Conservation (phyloP, 257 asterid genomes). For the Datura wrightii region DNA sequence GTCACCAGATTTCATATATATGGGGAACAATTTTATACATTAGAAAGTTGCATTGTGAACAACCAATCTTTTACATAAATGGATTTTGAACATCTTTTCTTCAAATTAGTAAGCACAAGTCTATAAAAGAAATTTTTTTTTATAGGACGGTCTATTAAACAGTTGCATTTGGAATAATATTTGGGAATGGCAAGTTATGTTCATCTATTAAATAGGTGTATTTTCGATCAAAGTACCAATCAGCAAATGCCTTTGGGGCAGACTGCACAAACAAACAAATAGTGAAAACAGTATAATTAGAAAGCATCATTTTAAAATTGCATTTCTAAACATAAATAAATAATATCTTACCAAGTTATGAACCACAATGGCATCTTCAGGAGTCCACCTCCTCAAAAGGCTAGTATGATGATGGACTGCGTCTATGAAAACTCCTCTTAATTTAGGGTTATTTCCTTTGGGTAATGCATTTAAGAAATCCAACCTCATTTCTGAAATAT, state of each 20-base stretch:
- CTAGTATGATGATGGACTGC: not conserved
- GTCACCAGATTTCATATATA: not conserved
- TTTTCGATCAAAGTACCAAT: conserved; percentile 32
- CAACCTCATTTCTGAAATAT: not conserved
- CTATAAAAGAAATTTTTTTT: not conserved
- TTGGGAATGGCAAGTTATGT: not conserved
- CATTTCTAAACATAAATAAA: not conserved
- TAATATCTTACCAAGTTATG: conserved; percentile 18
- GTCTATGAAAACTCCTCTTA: conserved; percentile 23
- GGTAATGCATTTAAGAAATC: conserved; percentile 21
- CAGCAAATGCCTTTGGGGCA: conserved; percentile 12
- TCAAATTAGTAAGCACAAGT: not conserved
- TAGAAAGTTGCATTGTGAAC: not conserved
- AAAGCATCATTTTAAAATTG: not conserved
- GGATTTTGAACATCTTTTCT: not conserved
- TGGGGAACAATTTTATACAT: not conserved
- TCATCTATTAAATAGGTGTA: conserved; percentile 12
- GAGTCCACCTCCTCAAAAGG: not conserved
- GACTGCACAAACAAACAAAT: conserved; percentile 27
- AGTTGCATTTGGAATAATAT: rapidly evolving
- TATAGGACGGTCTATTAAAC: not conserved
- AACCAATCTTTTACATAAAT: not conserved
- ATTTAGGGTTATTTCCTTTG: not conserved
- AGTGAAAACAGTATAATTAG: not conserved
- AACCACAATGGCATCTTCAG: not conserved